These are phyloP conservation scores for Curvularia lunata DNA, from an alignment of 2,329 filamentous ascomycete genomes.

Conservation along the genomic window DNA sequence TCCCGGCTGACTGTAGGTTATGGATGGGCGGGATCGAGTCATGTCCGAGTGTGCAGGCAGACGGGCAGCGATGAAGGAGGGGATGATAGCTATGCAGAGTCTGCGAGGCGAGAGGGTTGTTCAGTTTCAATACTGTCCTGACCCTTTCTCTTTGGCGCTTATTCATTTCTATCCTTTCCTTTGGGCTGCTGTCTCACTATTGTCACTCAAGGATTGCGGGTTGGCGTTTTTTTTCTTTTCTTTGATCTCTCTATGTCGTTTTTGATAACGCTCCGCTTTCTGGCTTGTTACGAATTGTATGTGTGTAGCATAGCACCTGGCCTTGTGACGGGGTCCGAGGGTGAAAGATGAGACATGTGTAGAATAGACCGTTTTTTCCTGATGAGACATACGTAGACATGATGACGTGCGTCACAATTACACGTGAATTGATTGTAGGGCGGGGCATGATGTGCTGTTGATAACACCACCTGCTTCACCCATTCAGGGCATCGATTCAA, in stretches of 20 bases:
- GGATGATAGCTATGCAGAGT: conserved; percentile 1
- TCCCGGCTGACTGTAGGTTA: neutral
- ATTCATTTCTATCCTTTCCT: conserved; percentile 36
- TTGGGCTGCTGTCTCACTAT: conserved; percentile 8
- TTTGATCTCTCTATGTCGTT: neutral
- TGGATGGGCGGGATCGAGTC: conserved; percentile 4
- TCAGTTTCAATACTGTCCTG: conserved; percentile 27
- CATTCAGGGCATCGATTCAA: neutral
- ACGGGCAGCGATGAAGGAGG: neutral
- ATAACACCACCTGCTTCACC: neutral
- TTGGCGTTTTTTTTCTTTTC: conserved; percentile 20
- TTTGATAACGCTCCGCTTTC: conserved; percentile 21
- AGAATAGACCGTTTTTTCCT: conserved; percentile 23
- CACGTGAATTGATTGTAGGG: neutral
- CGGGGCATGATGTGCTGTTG: neutral
- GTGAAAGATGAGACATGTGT: conserved; percentile 23
- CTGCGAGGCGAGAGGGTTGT: conserved; percentile 18
- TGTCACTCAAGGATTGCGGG: conserved; percentile 20
- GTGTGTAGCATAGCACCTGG: conserved; percentile 26
- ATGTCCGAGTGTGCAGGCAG: neutral
- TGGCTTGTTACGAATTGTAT: conserved; percentile 7
- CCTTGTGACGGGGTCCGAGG: conserved; percentile 4
- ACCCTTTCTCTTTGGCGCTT: conserved; percentile 17
- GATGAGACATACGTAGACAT: neutral
- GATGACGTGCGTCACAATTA: neutral